phyloP scores from a whole-genome alignment of 2,329 filamentous ascomycete genomes.

The Pseudopyrenochaeta lycopersici region DNA sequence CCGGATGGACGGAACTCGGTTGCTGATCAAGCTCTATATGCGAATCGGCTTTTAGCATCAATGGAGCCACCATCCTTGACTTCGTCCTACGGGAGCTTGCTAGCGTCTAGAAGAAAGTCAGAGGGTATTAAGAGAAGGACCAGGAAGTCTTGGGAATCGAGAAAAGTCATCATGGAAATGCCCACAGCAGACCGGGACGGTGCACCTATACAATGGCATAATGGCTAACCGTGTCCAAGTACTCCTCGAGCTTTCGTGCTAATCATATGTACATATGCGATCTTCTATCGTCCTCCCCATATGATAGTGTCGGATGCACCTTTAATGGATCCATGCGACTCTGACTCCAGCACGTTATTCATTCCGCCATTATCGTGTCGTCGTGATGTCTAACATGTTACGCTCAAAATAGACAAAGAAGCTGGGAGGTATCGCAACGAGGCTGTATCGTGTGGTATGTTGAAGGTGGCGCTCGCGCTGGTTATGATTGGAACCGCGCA shows the following conservation, averaged over 20 bases:
- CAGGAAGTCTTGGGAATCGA: background rate
- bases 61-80: too few relatives aligned
- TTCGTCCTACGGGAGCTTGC: too few relatives aligned
- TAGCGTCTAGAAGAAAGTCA: too few relatives aligned
- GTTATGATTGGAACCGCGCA: conserved; percentile 8
- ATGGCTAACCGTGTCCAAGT: conserved; percentile 18
- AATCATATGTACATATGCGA: conserved; percentile 44
- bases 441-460: conserved; percentile 19
- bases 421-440: conserved; percentile 28
- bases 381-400: conserved; percentile 46
- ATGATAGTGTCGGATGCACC: conserved; percentile 24
- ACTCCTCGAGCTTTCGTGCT: conserved; percentile 23
- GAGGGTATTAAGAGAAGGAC: background rate
- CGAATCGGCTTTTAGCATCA: background rate
- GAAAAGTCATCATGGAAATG: background rate
- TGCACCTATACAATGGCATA: conserved; percentile 7
- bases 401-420: conserved; percentile 47
- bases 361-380: conserved; percentile 49
- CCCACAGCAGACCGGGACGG: background rate
- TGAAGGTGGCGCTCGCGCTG: background rate
- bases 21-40: background rate
- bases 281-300: conserved; percentile 22
- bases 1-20: too few relatives aligned
- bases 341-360: conserved; percentile 28
- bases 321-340: conserved; percentile 29